Conservation (phyloP, 768 basidiomycete species). For the Clathrus columnatus region DNA sequence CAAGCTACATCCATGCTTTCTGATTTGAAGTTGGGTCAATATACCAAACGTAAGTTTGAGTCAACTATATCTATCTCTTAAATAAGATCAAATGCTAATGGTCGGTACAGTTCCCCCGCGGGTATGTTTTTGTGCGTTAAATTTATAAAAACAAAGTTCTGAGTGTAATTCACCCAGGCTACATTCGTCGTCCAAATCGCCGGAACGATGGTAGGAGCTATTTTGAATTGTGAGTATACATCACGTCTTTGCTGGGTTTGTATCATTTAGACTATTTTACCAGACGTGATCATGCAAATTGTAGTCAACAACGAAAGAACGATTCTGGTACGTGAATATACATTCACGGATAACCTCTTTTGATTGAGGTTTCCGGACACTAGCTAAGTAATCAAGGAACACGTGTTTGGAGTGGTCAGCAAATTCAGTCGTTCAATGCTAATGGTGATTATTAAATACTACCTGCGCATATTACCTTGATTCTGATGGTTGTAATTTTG, state of each 20-base stretch:
- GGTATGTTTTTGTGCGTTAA: not conserved
- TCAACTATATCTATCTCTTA: not conserved
- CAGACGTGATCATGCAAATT: not conserved
- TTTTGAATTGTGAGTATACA: not conserved
- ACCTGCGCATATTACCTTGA: not conserved
- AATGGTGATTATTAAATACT: not conserved
- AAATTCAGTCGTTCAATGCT: not conserved
- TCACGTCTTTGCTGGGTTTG: not conserved
- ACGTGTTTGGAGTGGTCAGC: slow-evolving; percentile 1
- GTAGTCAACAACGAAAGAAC: not conserved
- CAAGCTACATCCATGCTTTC: slow-evolving; percentile 1
- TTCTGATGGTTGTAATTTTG: not conserved
- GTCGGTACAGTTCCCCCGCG: not conserved
- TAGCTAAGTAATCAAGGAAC: slow-evolving; percentile 1
- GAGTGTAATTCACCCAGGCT: not conserved
- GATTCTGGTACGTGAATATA: not conserved
- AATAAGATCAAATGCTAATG: not conserved
- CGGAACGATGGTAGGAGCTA: not conserved
- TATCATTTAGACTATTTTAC: not conserved
- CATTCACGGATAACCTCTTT: not conserved
- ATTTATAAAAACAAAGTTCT: not conserved
- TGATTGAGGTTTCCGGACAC: not conserved
- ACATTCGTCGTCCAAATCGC: not conserved
- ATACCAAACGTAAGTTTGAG: not conserved
- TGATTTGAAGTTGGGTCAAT: slow-evolving; percentile 1